Evolutionary conservation across 441 rosid species (phyloP), one percentile per base, ranked within the genome.

Genomic region (Aleurites moluccanus): DNA sequence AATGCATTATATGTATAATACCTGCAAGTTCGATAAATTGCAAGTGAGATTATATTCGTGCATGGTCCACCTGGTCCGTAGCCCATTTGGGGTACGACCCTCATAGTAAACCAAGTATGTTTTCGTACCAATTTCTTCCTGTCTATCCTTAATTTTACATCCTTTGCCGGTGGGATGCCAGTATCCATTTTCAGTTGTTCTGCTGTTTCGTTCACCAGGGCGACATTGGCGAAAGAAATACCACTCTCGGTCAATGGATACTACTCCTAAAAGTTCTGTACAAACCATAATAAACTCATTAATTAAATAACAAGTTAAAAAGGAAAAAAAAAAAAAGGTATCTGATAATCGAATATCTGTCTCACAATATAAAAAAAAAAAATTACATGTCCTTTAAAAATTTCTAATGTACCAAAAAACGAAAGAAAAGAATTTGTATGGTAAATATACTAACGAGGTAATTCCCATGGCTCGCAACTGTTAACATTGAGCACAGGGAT

Each of bases 11-110:
- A n/a, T 13, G 10, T 49, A 69, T 45, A 30, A n/a, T 69, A 69
- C 73, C 73, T 55, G 63, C 6, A 8, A n/a, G 4, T 21, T n/a
- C 6, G 73, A 30, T 21, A 42, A 21, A 35, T 38, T 55, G 6
- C 1, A 4, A 30, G 33, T 30, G 2, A 30, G 33, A 30, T 30
- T 30, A 30, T 30, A 30, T 40, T 69, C 40, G 20, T 69, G 63
- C 4, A 69, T 55, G 3, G 4, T 57, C 60, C 61, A 69, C 0
- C 16, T n/a, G 50, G 73, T 69, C 6, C 8, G 27, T 0, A 20
- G 14, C 27, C 73, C 73, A 6, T 55, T 35, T 35, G 64, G 64
- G 38, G 44, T 30, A n/a, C 62, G 47, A 6, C 73, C 73, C 42
- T n/a, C 0, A 21, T 20, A 20, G 21, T 30, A 69, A 35, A 69